A percentile compares a stretch with the other conserved stretches of the same genome.
Evolutionary conservation across 352 stramenopile genomes (phyloP).

Genomic region (Phytophthora uliginosa): DNA sequence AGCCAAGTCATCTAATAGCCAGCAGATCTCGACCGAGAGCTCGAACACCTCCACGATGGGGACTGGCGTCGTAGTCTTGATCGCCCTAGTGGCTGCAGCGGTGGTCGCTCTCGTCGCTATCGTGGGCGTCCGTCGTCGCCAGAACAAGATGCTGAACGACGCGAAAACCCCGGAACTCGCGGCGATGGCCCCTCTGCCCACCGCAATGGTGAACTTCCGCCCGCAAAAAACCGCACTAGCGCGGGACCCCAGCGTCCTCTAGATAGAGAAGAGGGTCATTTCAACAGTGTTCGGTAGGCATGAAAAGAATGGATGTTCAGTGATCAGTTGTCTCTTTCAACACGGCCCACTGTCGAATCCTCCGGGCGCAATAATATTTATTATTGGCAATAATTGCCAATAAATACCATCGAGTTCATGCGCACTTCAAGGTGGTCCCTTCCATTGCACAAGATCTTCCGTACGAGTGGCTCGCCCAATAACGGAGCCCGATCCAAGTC

Average conservation of each 20-base stretch:
- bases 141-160: slow-evolving; percentile 56
- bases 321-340: neutral
- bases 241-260: slow-evolving; percentile 42
- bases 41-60: slow-evolving; percentile 20
- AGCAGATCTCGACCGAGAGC: slow-evolving; percentile 48
- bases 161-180: slow-evolving; percentile 55
- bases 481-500: neutral
- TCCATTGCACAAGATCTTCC: neutral
- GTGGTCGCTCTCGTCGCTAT: slow-evolving; percentile 54
- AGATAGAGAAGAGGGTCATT: neutral
- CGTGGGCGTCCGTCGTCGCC: slow-evolving; percentile 47
- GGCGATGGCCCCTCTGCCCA: slow-evolving; percentile 31
- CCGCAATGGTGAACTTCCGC: slow-evolving; percentile 35
- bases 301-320: slow-evolving; percentile 23
- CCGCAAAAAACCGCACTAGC: slow-evolving; percentile 20
- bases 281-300: neutral
- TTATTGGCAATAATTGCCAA: too few relatives aligned
- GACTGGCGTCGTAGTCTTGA: slow-evolving; percentile 47
- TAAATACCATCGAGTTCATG: too few relatives aligned
- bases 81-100: slow-evolving; percentile 48
- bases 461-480: too few relatives aligned
- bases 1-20: slow-evolving; percentile 21
- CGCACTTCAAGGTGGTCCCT: slow-evolving; percentile 24
- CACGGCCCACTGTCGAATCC: too few relatives aligned
- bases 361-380: too few relatives aligned